phyloP scores from a whole-genome alignment of 2,329 filamentous ascomycete genomes.

The Monosporascus sp. region DNA sequence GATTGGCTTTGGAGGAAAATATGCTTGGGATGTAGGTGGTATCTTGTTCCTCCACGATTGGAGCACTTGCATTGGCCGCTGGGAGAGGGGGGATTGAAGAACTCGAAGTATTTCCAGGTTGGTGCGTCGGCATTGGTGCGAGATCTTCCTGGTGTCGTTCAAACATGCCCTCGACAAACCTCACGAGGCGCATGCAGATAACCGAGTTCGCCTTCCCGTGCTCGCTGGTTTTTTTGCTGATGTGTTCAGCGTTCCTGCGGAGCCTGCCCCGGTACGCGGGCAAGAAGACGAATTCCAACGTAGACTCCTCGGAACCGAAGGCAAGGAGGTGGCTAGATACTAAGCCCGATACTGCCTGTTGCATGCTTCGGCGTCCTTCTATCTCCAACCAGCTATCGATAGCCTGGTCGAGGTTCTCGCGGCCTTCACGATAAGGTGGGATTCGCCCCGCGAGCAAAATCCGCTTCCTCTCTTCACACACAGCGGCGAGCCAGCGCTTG shows the following conservation, averaged over 20 bases:
- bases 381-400: conserved; percentile 14
- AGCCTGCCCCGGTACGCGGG: conserved; percentile 2
- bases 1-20: too few species aligned
- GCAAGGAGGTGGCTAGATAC: conserved; percentile 2
- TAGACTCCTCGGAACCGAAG: conserved; percentile 9
- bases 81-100: background rate
- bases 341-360: conserved; percentile 1
- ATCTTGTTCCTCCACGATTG: too few species aligned
- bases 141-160: too few species aligned
- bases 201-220: conserved; percentile 3
- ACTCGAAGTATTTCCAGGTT: background rate
- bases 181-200: conserved; percentile 1
- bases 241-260: conserved; percentile 8
- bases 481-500: conserved; percentile 2
- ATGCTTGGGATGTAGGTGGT: too few species aligned
- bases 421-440: conserved; percentile 1
- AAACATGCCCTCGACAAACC: conserved; percentile 2
- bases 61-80: too few species aligned
- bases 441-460: conserved; percentile 4
- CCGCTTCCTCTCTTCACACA: conserved; percentile 6
- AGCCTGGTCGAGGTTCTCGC: conserved; percentile 9
- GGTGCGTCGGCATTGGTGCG: background rate
- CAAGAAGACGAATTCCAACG: conserved; percentile 5
- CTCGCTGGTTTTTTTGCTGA: conserved; percentile 2
- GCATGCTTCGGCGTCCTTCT: conserved; percentile 6